Evolutionary conservation across 768 basidiomycete species (phyloP).

Genomic region (Boletellus emodensis): DNA sequence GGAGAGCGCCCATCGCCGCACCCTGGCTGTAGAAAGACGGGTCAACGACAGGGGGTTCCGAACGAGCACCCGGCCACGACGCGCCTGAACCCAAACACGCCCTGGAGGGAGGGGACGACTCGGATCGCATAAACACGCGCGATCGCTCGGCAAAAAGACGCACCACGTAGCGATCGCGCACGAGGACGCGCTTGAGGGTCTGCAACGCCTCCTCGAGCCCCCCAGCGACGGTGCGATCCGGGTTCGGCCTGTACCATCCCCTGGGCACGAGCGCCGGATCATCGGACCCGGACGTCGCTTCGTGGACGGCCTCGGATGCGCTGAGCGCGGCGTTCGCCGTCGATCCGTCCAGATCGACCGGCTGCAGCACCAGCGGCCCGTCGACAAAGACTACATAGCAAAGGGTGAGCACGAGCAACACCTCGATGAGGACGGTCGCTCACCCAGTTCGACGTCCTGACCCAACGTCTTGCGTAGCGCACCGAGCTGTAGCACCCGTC

Average conservation of each 20-base stretch:
- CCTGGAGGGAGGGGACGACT: conserved; percentile 47
- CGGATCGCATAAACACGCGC: too few relatives aligned
- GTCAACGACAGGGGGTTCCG: conserved; percentile 1
- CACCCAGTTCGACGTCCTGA: conserved; percentile 65
- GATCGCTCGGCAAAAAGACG: conserved; percentile 16
- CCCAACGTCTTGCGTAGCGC: conserved; percentile 68
- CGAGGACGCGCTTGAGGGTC: conserved; percentile 53
- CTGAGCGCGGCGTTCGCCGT: conserved; percentile 31
- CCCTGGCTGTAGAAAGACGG: conserved; percentile 54
- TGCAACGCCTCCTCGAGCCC: conserved; percentile 60
- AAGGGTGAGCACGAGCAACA: too few relatives aligned
- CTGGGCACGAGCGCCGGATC: conserved; percentile 56
- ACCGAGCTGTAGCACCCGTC: conserved; percentile 46
- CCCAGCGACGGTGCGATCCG: conserved; percentile 44
- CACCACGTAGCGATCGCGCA: conserved; percentile 63
- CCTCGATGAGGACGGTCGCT: neutral
- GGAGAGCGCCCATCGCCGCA: conserved; percentile 66
- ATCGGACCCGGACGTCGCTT: conserved; percentile 32
- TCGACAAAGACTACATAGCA: conserved; percentile 71
- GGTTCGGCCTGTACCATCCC: conserved; percentile 67
- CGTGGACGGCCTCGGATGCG: conserved; percentile 33
- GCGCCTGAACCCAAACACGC: conserved; percentile 77
- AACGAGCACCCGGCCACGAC: neutral
- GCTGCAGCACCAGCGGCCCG: conserved; percentile 62
- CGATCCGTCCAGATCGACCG: conserved; percentile 51